phyloP scores from a whole-genome alignment of 192 early-diverging fungal genomes.

The Coemansia sp. region DNA sequence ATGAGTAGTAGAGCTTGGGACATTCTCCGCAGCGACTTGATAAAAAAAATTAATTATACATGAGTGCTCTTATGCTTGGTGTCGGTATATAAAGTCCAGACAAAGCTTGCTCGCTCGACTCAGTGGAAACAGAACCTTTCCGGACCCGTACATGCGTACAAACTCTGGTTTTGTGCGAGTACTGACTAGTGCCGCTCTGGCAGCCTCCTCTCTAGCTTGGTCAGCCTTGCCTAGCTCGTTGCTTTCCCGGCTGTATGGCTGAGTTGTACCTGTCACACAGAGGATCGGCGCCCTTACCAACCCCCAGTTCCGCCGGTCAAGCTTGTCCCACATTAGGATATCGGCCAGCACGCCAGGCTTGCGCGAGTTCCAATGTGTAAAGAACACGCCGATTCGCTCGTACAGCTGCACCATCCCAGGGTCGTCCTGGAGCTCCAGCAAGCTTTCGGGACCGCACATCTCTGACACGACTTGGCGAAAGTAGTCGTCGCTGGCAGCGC shows the following conservation, averaged over 20 bases:
- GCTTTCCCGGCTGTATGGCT: neutral
- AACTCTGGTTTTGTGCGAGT: slow-evolving; percentile 38
- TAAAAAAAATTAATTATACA: neutral
- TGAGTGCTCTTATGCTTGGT: neutral
- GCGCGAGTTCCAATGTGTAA: slow-evolving; percentile 38
- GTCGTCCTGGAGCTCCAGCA: slow-evolving; percentile 42
- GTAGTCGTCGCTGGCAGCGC: slow-evolving; percentile 30
- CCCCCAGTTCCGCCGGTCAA: slow-evolving; percentile 36
- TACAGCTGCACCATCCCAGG: slow-evolving; percentile 46
- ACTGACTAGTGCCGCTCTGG: slow-evolving; percentile 34
- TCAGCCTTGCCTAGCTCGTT: slow-evolving; percentile 5
- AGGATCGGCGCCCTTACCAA: slow-evolving; percentile 39
- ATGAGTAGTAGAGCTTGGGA: neutral
- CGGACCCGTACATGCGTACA: slow-evolving; percentile 32
- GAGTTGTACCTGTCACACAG: slow-evolving; percentile 26
- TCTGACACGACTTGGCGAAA: slow-evolving; percentile 40
- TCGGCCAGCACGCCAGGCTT: slow-evolving; percentile 41
- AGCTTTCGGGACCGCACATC: slow-evolving; percentile 38
- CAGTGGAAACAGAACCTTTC: slow-evolving; percentile 44
- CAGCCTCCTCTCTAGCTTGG: slow-evolving; percentile 23
- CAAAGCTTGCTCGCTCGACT: slow-evolving; percentile 30
- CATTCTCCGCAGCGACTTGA: neutral
- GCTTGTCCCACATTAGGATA: slow-evolving; percentile 32
- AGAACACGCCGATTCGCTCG: slow-evolving; percentile 51
- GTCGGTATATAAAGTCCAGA: slow-evolving; percentile 40